phyloP scores from a whole-genome alignment of 2,329 filamentous ascomycete species.

The Hypoxylon sp. region DNA sequence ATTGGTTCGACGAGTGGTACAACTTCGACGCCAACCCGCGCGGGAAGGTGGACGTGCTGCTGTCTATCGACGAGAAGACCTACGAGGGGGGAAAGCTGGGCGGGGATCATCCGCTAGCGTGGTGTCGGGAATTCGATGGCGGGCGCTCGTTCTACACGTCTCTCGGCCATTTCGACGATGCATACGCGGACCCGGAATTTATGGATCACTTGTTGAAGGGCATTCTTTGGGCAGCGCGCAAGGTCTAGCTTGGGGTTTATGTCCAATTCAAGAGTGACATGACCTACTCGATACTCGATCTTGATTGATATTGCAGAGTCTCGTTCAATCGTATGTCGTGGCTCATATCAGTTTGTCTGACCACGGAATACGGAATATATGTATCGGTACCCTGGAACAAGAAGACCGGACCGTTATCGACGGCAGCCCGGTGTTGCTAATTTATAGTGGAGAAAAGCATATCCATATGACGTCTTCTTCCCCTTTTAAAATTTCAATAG shows the following conservation, averaged over 20 bases:
- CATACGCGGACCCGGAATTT: slow-evolving; percentile 53
- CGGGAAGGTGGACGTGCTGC: slow-evolving; percentile 50
- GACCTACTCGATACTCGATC: no score
- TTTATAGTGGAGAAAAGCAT: no score
- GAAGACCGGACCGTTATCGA: background rate
- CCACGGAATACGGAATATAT: no score
- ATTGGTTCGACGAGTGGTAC: slow-evolving; percentile 59
- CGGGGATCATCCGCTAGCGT: slow-evolving; percentile 55
- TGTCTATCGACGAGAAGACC: slow-evolving; percentile 52
- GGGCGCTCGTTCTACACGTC: slow-evolving; percentile 57
- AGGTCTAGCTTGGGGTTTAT: slow-evolving; percentile 9
- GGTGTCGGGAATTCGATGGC: slow-evolving; percentile 56
- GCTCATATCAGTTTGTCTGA: no score
- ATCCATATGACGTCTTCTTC: no score
- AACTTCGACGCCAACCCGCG: slow-evolving; percentile 54
- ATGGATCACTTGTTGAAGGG: slow-evolving; percentile 43
- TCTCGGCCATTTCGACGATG: slow-evolving; percentile 57
- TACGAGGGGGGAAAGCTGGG: slow-evolving; percentile 54
- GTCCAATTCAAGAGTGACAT: background rate
- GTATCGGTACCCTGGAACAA: background rate
- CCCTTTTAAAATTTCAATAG: background rate
- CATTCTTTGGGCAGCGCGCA: slow-evolving; percentile 39
- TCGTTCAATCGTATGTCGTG: no score
- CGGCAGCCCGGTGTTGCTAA: background rate
- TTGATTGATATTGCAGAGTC: no score